Evolutionary conservation across 1,139 yeast genomes (phyloP).

Genomic region (Saccharomycopsis hybrid): DNA sequence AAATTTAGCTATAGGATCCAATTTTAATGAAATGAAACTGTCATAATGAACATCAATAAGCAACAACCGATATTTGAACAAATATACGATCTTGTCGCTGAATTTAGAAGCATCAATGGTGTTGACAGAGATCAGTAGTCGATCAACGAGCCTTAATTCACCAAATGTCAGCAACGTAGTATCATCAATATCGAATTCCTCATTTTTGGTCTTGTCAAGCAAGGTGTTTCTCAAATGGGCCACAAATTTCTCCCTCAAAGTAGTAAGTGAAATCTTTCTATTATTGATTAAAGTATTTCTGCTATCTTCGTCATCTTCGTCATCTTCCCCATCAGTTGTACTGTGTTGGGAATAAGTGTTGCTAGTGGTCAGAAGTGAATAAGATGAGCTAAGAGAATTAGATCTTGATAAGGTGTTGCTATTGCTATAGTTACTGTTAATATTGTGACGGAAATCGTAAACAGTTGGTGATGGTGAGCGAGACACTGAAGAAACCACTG

Average conservation of each 20-base stretch:
- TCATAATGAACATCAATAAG: conserved; percentile 10
- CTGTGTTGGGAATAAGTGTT: conserved; percentile 12
- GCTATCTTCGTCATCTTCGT: not conserved
- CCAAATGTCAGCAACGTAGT: conserved; percentile 12
- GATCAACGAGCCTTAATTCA: conserved; percentile 18
- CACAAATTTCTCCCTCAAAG: conserved; percentile 8
- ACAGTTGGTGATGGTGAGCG: conserved; percentile 6
- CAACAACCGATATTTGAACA: conserved; percentile 14
- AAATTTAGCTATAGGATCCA: conserved; percentile 4
- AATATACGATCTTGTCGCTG: conserved; percentile 9
- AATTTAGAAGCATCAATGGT: conserved; percentile 7
- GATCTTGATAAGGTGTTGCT: conserved; percentile 6
- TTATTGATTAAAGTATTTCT: not conserved
- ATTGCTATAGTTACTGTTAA: not conserved
- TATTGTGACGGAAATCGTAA: not conserved
- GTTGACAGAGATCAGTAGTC: conserved; percentile 10
- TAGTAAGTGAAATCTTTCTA: not conserved
- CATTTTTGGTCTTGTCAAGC: conserved; percentile 1
- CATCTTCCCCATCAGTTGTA: not conserved
- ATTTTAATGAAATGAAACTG: conserved; percentile 8
- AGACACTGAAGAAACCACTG: conserved; percentile 12
- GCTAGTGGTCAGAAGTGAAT: conserved; percentile 3
- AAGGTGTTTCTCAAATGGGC: conserved; percentile 8
- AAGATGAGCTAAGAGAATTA: conserved; percentile 13
- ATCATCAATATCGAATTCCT: conserved; percentile 5